Evolutionary conservation across 2,329 filamentous ascomycete species (phyloP), one percentile per base, ranked within the genome.

Genomic region (Alternaria longipes): DNA sequence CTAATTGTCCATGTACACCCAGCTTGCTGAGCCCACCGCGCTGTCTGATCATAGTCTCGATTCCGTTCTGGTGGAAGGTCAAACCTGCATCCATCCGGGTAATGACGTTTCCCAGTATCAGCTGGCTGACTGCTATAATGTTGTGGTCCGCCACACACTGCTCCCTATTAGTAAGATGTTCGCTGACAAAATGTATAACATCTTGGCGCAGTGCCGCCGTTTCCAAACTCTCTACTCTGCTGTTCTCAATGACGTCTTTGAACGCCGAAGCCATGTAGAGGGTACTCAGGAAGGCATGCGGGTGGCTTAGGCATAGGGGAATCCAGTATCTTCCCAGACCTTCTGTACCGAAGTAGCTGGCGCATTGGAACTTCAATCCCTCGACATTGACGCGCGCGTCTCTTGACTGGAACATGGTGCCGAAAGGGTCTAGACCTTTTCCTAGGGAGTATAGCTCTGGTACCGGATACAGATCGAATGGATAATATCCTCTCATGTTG

Each of bases 261-360:
- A 79, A 74, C 8, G 73, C 69, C 1, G 77, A 73, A 8, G 78
- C 74, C 36, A 77, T 69, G 56, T 73, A 75, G 11, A 80, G 64
- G 0, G 77, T 79, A 42, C 77, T 79, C 3, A 80, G 71, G 45
- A 77, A 80, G 1, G 77, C 73, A 22, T 78, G 76, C 11, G 72
- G 66, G 8, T 73, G 62, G 12, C 68, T 67, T 32, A 79, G 69
- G 5, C 78, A 72, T 16, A 72, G 70, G 0, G 76, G 76, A 30
- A 79, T 74, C 78, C 78, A 80, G 26, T 73, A 49, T 40, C 34
- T 54, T 8, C 75, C 76, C 65, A 80, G 73, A 9, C 69, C 71
- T 20, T 56, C 60, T 1, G 76, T 78, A 8, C 78, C 78, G 44
- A 78, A 80, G 44, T 68, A 69, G 18, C 59, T 65, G 28, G 66